Base-by-base conservation (phyloP, 2,329 filamentous ascomycete species). In the Pseudonectria foliicola region DNA sequence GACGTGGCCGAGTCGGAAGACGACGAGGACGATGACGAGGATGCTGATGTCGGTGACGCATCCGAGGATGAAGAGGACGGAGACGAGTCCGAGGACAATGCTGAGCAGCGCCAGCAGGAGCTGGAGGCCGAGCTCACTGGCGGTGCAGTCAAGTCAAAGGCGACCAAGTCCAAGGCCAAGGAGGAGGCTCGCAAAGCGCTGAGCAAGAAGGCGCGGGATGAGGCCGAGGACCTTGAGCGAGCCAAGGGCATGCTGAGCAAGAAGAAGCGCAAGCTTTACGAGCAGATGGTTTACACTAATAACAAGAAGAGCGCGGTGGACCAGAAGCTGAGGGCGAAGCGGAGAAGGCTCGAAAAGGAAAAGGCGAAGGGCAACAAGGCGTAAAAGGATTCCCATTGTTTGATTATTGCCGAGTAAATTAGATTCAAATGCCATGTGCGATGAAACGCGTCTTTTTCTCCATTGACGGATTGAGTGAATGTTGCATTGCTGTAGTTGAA, bases 221-320 rank as follows among this genome's bases (percentile, higher is more conserved):
- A 92, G 56, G 80, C 83, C 4, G 92, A 96, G 62, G 89, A 96
- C 53, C 64, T 93, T 39, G 88, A 95, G 62, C 75, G 90, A 44
- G 82, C 86, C 60, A 95, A 95, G 77, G 92, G 93, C 68, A 98
- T 98, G 92, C 81, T 96, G 71, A 85, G 84, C 62, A 85, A 93
- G 63, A 92, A 93, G 77, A 98, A 96, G 80, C 75, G 92, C 54
- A 95, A 95, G 79, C 69, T 95, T 54, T 83, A 90, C 49, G 92
- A 96, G 71, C 92, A 95, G 70, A 98, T 98, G 86, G 74, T 88
- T 56, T 93, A 94, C 65, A 88, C 80, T 43, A 95, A 95, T 64
- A 89, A 82, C 66, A 89, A 92, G 74, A 85, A 87, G 71, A 90
- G 90, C 49, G 83, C 80, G 16, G 87, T 95, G 67, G 85, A 90